These are phyloP conservation scores for Nakataea oryzae DNA, from an alignment of 2,329 filamentous ascomycete genomes.

Conservation along the genomic window DNA sequence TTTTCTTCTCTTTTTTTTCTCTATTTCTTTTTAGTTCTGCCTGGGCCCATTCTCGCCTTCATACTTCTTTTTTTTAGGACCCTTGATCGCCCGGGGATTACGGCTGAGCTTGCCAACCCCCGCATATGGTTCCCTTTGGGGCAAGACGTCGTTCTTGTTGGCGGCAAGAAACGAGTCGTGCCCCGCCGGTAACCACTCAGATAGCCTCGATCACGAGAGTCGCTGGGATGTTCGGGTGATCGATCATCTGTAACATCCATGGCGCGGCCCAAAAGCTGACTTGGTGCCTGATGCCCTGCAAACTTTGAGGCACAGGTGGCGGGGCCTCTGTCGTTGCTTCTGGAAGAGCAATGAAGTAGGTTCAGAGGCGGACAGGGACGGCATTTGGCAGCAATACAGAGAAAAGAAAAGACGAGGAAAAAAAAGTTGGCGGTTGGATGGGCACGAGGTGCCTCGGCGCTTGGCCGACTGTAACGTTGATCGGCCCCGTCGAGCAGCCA, in stretches of 20 bases:
- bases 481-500: background rate
- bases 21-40: no score
- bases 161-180: background rate
- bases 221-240: background rate
- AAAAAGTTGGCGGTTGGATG: background rate
- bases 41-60: no score
- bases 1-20: background rate
- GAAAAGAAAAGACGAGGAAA: background rate
- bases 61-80: background rate
- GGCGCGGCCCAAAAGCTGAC: background rate
- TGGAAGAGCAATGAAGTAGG: background rate
- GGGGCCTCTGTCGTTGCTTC: background rate
- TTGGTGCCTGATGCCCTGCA: no score
- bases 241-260: background rate
- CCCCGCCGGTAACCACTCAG: background rate
- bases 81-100: background rate
- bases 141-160: background rate
- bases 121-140: background rate
- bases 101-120: background rate
- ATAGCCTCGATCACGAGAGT: background rate
- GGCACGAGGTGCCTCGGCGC: background rate
- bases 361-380: no score
- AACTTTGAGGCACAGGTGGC: background rate
- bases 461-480: background rate
- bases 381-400: background rate